Conservation (phyloP, 1,284 basidiomycete genomes). For the Puccinia horiana region DNA sequence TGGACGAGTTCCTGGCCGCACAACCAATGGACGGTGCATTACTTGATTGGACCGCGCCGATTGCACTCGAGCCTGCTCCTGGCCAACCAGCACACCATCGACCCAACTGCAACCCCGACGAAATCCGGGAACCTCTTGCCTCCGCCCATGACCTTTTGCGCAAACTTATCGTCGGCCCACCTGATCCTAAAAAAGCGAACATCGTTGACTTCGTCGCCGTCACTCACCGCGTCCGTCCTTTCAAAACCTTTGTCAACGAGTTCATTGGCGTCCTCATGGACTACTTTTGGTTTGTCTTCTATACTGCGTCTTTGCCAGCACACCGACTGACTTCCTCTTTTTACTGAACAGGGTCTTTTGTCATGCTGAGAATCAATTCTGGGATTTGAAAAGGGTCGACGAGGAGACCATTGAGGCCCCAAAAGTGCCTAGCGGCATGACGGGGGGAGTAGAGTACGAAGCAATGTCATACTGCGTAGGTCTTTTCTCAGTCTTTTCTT, state of each 20-base stretch:
- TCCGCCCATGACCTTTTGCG: slow-evolving; percentile 1
- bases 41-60: slow-evolving; percentile 61
- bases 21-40: not conserved
- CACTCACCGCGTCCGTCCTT: slow-evolving; percentile 35
- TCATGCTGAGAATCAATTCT: slow-evolving; percentile 87
- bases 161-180: slow-evolving; percentile 27
- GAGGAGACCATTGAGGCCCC: slow-evolving; percentile 82
- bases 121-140: not conserved
- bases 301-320: slow-evolving; percentile 52
- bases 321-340: slow-evolving; percentile 52
- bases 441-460: slow-evolving; percentile 95
- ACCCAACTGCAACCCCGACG: slow-evolving; percentile 61
- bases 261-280: slow-evolving; percentile 49
- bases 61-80: slow-evolving; percentile 56
- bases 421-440: slow-evolving; percentile 93
- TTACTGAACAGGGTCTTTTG: slow-evolving; percentile 75
- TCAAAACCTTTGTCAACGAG: slow-evolving; percentile 47
- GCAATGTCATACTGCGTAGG: slow-evolving; percentile 90
- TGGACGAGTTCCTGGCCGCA: slow-evolving; percentile 61
- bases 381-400: slow-evolving; percentile 78
- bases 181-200: slow-evolving; percentile 31
- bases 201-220: slow-evolving; percentile 43
- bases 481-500: slow-evolving; percentile 49
- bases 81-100: slow-evolving; percentile 61
- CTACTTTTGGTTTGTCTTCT: slow-evolving; percentile 46